A percentile compares a stretch with the other conserved stretches of the same genome.
phyloP scores from a whole-genome alignment of 345 rosid genomes.

The Lagerstroemia speciosa region DNA sequence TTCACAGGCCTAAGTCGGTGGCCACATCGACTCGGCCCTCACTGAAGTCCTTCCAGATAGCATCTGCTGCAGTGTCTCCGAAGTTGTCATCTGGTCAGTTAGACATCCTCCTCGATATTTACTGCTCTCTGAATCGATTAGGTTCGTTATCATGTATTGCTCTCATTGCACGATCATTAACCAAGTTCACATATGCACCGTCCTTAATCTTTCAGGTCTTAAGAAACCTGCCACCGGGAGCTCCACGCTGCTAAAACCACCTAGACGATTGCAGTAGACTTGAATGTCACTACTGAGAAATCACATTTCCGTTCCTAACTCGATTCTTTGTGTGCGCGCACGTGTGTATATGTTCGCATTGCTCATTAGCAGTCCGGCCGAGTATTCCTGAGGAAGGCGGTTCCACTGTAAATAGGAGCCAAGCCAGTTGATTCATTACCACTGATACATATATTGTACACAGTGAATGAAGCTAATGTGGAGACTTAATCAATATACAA shows the following conservation, averaged over 20 bases:
- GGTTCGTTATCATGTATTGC: background rate
- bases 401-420: background rate
- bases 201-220: constrained; percentile 21
- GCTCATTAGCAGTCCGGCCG: background rate
- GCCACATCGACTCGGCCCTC: constrained; percentile 16
- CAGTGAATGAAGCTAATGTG: background rate
- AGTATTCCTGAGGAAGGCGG: background rate
- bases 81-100: constrained; percentile 19
- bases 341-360: background rate
- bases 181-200: background rate
- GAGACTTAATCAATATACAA: background rate
- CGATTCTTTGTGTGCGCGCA: background rate
- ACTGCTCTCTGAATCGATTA: background rate
- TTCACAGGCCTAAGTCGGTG: constrained; percentile 20
- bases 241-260: constrained; percentile 29
- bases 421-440: background rate
- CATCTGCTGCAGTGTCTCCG: constrained; percentile 9
- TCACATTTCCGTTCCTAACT: background rate
- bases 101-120: background rate
- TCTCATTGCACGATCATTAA: no score
- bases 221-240: constrained; percentile 22
- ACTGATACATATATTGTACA: background rate
- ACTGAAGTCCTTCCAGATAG: constrained; percentile 20
- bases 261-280: constrained; percentile 38
- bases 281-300: background rate